Evolutionary conservation across 495 filamentous ascomycete species (phyloP).

Genomic region (Bacidia gigantensis): DNA sequence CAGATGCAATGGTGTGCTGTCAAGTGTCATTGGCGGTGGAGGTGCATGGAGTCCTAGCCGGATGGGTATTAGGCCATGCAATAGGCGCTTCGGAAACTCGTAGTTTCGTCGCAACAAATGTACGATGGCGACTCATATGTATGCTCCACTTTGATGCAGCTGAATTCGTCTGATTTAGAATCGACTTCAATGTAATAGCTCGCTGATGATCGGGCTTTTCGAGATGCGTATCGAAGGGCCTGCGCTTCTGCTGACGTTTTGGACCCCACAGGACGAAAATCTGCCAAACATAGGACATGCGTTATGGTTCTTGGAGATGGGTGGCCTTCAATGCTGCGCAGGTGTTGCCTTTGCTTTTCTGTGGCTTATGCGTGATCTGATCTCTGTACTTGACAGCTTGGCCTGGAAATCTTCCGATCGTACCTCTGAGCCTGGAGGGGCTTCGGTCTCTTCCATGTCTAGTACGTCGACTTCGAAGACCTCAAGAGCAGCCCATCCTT

Average conservation of each 20-base stretch:
- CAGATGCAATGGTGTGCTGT: slow-evolving; percentile 3
- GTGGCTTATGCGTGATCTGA: slow-evolving; percentile 36
- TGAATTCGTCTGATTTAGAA: slow-evolving; percentile 9
- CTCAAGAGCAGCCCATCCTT: slow-evolving; percentile 62
- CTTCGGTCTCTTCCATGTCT: slow-evolving; percentile 43
- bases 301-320: too few species aligned
- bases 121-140: slow-evolving; percentile 4
- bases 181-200: background rate
- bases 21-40: slow-evolving; percentile 6
- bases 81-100: background rate
- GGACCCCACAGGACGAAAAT: background rate
- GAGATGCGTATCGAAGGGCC: background rate
- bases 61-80: slow-evolving; percentile 1
- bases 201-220: background rate
- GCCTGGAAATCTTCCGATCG: slow-evolving; percentile 47
- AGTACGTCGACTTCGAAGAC: slow-evolving; percentile 90
- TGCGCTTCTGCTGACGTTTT: background rate
- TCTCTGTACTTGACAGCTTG: slow-evolving; percentile 84
- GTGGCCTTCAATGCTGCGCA: too few species aligned
- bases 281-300: too few species aligned
- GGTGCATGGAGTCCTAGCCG: slow-evolving; percentile 1
- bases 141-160: slow-evolving; percentile 18
- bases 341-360: slow-evolving; percentile 2
- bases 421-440: slow-evolving; percentile 6
- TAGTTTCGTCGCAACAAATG: background rate